phyloP scores from a whole-genome alignment of 345 rosid species.

The Angophora floribunda region DNA sequence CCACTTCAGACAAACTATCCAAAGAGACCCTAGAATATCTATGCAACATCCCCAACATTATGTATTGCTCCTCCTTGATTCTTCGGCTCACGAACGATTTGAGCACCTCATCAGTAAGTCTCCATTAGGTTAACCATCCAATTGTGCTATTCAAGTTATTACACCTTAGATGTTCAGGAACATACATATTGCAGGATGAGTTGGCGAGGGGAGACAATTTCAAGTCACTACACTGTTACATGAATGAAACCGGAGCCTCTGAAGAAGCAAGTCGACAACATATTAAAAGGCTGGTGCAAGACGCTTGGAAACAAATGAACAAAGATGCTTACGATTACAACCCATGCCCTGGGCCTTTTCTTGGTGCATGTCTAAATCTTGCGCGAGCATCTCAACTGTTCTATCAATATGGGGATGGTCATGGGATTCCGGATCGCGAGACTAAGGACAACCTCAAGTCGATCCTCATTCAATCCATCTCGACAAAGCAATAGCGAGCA shows the following conservation, averaged over 20 bases:
- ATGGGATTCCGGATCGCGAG: not conserved
- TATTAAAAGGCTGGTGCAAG: not conserved
- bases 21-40: not conserved
- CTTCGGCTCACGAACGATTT: not conserved
- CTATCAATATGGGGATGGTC: conserved; percentile 4
- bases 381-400: not conserved
- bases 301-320: conserved; percentile 10
- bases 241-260: conserved; percentile 3
- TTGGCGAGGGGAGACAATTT: conserved; percentile 5
- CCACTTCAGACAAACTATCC: not conserved
- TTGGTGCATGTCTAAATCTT: not conserved
- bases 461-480: not conserved
- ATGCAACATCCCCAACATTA: not conserved
- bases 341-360: not conserved
- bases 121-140: not conserved
- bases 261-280: not conserved
- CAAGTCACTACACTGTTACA: conserved; percentile 8
- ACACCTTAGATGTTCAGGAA: not conserved
- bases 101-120: not conserved
- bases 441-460: not conserved
- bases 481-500: not conserved
- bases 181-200: not conserved
- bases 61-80: not conserved
- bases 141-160: not conserved
- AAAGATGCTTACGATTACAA: not conserved